Conservation (phyloP, 179 eudicot genomes). For the Silene vulgaris region DNA sequence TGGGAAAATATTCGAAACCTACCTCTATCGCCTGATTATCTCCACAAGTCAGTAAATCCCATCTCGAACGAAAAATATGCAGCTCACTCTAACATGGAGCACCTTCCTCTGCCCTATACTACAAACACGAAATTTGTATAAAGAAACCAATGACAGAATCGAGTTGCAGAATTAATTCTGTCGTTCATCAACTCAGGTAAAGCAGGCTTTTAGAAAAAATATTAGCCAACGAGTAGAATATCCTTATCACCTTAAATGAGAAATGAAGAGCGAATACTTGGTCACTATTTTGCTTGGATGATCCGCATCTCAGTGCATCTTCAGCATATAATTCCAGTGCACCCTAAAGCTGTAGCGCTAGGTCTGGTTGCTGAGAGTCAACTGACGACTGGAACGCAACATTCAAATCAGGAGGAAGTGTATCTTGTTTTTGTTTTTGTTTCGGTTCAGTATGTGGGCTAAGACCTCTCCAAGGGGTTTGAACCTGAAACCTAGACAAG, state of each 20-base stretch:
- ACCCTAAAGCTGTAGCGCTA: slow-evolving; percentile 79
- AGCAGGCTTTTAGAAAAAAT: slow-evolving; percentile 6
- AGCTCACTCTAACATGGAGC: slow-evolving; percentile 16
- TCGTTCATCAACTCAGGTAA: slow-evolving; percentile 1
- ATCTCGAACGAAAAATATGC: slow-evolving; percentile 17
- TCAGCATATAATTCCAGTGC: not conserved
- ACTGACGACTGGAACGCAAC: slow-evolving; percentile 76
- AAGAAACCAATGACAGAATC: slow-evolving; percentile 7
- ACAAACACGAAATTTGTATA: not conserved
- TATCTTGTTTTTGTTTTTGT: slow-evolving; percentile 66
- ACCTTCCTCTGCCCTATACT: slow-evolving; percentile 10
- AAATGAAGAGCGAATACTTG: not conserved
- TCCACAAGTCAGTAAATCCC: slow-evolving; percentile 22
- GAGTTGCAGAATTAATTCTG: not conserved
- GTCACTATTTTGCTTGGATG: not conserved
- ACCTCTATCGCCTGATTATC: slow-evolving; percentile 21
- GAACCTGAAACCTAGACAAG: slow-evolving; percentile 62
- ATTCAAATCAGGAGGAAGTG: slow-evolving; percentile 82
- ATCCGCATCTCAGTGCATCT: not conserved
- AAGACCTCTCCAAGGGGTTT: slow-evolving; percentile 51
- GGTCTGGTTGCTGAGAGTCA: slow-evolving; percentile 96
- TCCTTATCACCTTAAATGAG: slow-evolving; percentile 4
- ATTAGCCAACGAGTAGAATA: slow-evolving; percentile 10
- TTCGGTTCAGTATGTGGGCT: slow-evolving; percentile 47
- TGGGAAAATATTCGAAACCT: slow-evolving; percentile 17